Conservation (phyloP, 108 stramenopile genomes). For the Seminavis robusta region DNA sequence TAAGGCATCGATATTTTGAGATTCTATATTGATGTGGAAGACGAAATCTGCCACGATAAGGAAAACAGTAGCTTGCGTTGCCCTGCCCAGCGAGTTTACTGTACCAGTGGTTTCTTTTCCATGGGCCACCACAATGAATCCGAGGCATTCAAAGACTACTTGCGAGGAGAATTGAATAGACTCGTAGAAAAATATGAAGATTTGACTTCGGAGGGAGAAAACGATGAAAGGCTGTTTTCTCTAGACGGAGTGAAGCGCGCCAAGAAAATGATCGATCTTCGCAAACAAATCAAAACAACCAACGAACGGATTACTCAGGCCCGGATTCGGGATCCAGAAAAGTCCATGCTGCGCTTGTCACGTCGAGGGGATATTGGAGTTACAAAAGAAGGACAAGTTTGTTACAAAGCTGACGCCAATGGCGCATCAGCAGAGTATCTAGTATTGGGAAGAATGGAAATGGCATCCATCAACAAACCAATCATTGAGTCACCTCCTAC, state of each 20-base stretch:
- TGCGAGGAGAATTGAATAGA: slow-evolving; percentile 34
- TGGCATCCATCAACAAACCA: slow-evolving; percentile 67
- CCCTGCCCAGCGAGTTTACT: slow-evolving; percentile 68
- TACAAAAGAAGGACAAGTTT: slow-evolving; percentile 75
- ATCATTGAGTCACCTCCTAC: no score
- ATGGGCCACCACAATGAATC: slow-evolving; percentile 13
- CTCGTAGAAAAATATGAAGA: slow-evolving; percentile 25
- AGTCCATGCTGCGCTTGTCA: slow-evolving; percentile 42
- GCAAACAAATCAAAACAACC: slow-evolving; percentile 29
- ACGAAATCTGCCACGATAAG: slow-evolving; percentile 38
- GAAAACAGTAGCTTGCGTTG: slow-evolving; percentile 48
- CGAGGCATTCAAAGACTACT: slow-evolving; percentile 26
- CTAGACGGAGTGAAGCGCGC: slow-evolving; percentile 24
- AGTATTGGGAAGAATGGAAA: slow-evolving; percentile 67
- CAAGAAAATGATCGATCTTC: slow-evolving; percentile 32
- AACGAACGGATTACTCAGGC: slow-evolving; percentile 44
- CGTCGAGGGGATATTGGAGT: slow-evolving; percentile 58
- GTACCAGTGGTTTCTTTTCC: slow-evolving; percentile 78
- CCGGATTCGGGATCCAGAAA: slow-evolving; percentile 56
- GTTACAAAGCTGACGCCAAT: slow-evolving; percentile 65
- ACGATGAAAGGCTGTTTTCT: slow-evolving; percentile 16
- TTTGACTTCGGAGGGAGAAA: slow-evolving; percentile 14
- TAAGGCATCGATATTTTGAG: slow-evolving; percentile 60
- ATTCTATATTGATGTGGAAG: slow-evolving; percentile 66
- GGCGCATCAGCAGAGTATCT: slow-evolving; percentile 70